A percentile compares a stretch with the other conserved stretches of the same genome.
These are phyloP conservation scores for Populus simonii DNA, from an alignment of 345 rosid genomes.

Conservation along the genomic window DNA sequence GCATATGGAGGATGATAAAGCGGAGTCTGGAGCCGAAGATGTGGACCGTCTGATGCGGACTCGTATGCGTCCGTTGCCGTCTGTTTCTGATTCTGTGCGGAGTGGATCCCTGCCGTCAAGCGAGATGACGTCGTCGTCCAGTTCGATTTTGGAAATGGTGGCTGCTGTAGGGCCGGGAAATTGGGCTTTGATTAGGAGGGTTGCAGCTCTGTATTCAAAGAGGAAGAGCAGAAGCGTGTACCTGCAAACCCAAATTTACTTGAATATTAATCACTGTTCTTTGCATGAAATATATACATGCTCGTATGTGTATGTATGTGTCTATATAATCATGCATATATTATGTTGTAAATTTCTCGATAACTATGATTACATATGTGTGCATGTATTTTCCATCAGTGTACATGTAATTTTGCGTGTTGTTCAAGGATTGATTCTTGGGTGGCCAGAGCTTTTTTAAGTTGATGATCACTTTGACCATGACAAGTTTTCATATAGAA, in stretches of 20 bases:
- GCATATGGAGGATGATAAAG: constrained; percentile 41
- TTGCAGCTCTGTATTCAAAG: constrained; percentile 52
- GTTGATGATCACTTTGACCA: neutral
- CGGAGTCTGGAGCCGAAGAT: constrained; percentile 50
- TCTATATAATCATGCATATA: neutral
- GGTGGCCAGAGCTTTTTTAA: too few species aligned
- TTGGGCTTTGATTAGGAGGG: constrained; percentile 34
- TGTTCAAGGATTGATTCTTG: neutral
- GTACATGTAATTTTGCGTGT: too few species aligned
- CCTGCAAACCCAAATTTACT: constrained; percentile 24
- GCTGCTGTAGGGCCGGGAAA: constrained; percentile 45
- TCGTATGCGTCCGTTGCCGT: constrained; percentile 37
- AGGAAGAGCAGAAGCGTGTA: constrained; percentile 49
- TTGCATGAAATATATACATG: neutral
- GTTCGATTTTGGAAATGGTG: constrained; percentile 41
- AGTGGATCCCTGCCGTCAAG: constrained; percentile 52
- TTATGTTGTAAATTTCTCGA: neutral
- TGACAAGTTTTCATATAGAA: neutral
- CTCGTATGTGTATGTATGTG: neutral
- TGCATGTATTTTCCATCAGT: neutral
- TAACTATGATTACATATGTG: neutral
- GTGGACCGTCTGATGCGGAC: constrained; percentile 51
- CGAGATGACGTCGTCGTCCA: constrained; percentile 50
- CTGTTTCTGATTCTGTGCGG: constrained; percentile 46
- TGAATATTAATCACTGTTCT: neutral